Conservation (phyloP, 202 grass and related monocot species). For the Panicum hallii region DNA sequence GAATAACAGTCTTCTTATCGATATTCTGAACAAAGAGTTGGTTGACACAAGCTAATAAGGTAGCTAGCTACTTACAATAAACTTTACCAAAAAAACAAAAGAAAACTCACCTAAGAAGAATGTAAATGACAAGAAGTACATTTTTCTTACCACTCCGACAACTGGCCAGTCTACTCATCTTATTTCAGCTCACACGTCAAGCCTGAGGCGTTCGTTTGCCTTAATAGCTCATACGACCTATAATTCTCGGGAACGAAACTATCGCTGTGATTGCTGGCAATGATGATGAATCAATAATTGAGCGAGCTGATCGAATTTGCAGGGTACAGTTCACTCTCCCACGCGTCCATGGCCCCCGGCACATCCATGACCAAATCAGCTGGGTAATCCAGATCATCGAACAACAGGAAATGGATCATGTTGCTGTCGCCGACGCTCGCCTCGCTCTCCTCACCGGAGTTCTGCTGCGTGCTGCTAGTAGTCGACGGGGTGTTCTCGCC, state of each 20-base stretch:
- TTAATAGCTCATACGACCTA: not conserved
- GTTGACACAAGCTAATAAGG: not conserved
- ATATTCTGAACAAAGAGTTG: not conserved
- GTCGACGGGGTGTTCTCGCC: not conserved
- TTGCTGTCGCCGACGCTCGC: constrained; percentile 34
- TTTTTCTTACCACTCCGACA: not conserved
- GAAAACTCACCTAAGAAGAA: not conserved
- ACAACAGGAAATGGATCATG: constrained; percentile 33
- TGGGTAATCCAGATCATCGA: constrained; percentile 41
- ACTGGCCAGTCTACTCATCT: not conserved
- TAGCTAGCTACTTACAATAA: constrained; percentile 5
- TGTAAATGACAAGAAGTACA: not conserved
- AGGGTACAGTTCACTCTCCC: constrained; percentile 38
- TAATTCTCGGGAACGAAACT: too few relatives aligned
- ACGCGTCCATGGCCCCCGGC: constrained; percentile 24
- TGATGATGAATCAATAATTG: constrained; percentile 1
- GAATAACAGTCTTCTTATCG: not conserved
- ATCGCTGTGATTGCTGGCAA: not conserved
- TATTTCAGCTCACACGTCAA: not conserved
- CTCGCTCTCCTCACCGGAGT: constrained; percentile 43
- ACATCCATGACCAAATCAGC: constrained; percentile 36
- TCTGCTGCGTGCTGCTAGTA: constrained; percentile 18
- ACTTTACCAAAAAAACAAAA: not conserved
- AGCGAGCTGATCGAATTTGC: not conserved
- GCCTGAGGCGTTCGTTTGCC: not conserved